phyloP scores from a whole-genome alignment of 805 yeast genomes.

The Candida coquimbonensis region DNA sequence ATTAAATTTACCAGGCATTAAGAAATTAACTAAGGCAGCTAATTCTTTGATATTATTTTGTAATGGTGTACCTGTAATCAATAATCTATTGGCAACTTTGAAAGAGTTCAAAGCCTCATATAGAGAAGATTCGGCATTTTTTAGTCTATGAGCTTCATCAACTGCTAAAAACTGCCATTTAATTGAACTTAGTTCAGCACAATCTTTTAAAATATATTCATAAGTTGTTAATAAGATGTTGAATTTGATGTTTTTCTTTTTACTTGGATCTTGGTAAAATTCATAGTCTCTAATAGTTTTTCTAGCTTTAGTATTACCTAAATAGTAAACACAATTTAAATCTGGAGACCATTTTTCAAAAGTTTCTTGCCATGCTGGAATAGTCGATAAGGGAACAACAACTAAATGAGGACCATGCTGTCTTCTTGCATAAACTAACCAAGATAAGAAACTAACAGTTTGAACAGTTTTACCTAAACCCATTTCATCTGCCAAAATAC shows the following conservation, averaged over 20 bases:
- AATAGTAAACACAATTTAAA: slow-evolving; percentile 82
- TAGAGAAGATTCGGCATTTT: slow-evolving; percentile 87
- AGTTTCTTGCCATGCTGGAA: slow-evolving; percentile 99
- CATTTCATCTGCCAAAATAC: slow-evolving; percentile 98
- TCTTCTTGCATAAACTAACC: slow-evolving; percentile 92
- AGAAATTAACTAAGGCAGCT: slow-evolving; percentile 88
- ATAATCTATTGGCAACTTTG: slow-evolving; percentile 73
- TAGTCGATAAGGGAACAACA: slow-evolving; percentile 92
- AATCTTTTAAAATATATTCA: slow-evolving; percentile 90
- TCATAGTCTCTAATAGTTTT: slow-evolving; percentile 78
- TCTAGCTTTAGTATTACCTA: slow-evolving; percentile 88
- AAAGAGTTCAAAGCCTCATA: slow-evolving; percentile 83
- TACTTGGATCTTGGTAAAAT: slow-evolving; percentile 44
- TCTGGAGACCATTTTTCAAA: slow-evolving; percentile 98
- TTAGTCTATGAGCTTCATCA: slow-evolving; percentile 96
- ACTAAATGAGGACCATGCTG: slow-evolving; percentile 97
- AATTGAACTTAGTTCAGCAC: slow-evolving; percentile 68
- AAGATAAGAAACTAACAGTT: slow-evolving; percentile 87
- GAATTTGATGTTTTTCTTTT: slow-evolving; percentile 69
- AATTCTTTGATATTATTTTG: slow-evolving; percentile 94
- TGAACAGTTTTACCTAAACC: slow-evolving; percentile 98
- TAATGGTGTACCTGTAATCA: slow-evolving; percentile 96
- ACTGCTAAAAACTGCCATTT: slow-evolving; percentile 97
- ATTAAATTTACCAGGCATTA: slow-evolving; percentile 89
- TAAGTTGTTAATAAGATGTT: slow-evolving; percentile 91